Evolutionary conservation across 306 rosid species (phyloP).

Genomic region (Trifolium repens): DNA sequence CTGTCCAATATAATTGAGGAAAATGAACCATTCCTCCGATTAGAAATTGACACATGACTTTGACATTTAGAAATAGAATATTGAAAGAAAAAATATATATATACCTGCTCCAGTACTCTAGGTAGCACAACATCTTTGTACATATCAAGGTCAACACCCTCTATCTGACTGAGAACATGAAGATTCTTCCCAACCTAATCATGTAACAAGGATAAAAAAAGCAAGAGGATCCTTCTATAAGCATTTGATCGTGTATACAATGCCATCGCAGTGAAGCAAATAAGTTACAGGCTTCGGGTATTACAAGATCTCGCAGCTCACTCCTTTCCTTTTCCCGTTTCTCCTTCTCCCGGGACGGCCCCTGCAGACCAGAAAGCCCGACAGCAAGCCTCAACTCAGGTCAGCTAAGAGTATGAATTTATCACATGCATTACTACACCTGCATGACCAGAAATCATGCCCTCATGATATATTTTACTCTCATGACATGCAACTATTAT

Average conservation of each 20-base stretch:
- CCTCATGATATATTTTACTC: conserved; percentile 78
- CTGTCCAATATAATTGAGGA: conserved; percentile 52
- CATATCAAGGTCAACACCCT: conserved; percentile 96
- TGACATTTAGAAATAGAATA: conserved; percentile 12
- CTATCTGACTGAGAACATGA: conserved; percentile 96
- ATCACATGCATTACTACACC: conserved; percentile 90
- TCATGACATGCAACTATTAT: conserved; percentile 79
- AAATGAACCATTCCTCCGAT: conserved; percentile 23
- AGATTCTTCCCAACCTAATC: conserved; percentile 96
- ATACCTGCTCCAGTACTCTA: conserved; percentile 96
- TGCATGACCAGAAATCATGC: conserved; percentile 98
- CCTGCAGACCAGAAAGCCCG: conserved; percentile 99
- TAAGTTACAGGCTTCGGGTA: conserved; percentile 65
- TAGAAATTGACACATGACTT: conserved; percentile 26
- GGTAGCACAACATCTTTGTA: conserved; percentile 96
- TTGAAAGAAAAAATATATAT: conserved; percentile 7
- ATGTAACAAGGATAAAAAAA: conserved; percentile 52
- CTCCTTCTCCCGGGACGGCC: conserved; percentile 97
- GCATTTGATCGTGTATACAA: conserved; percentile 56
- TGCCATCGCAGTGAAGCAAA: conserved; percentile 65
- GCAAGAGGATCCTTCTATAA: conserved; percentile 65
- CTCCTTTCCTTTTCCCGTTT: conserved; percentile 96
- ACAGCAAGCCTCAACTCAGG: conserved; percentile 99
- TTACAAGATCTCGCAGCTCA: conserved; percentile 99
- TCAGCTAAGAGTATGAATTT: conserved; percentile 99